A percentile compares a stretch with the other conserved stretches of the same genome.
phyloP scores from a whole-genome alignment of 371 early-diverging fungal species.

The Mucor sp. region DNA sequence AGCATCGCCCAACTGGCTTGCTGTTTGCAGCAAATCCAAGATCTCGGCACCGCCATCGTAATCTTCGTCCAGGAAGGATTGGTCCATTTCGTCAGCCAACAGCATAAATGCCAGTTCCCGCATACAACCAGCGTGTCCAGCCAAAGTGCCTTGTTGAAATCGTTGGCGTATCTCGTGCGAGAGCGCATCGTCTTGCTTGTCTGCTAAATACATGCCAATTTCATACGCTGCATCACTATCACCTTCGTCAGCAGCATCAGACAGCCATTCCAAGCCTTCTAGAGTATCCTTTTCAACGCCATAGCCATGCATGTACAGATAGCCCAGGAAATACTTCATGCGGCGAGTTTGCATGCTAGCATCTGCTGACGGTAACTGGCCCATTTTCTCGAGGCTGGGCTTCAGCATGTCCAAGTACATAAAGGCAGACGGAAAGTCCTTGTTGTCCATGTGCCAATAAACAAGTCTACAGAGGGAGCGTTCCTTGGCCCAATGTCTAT shows the following conservation, averaged over 20 bases:
- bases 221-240: slow-evolving; percentile 27
- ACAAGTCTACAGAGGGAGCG: slow-evolving; percentile 32
- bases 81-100: slow-evolving; percentile 8
- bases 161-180: slow-evolving; percentile 10
- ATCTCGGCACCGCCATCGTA: slow-evolving; percentile 4
- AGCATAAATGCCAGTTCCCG: slow-evolving; percentile 22
- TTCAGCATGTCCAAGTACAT: slow-evolving; percentile 3
- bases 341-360: slow-evolving; percentile 33
- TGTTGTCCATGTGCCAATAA: slow-evolving; percentile 18
- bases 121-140: slow-evolving; percentile 22
- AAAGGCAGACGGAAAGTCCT: slow-evolving; percentile 17
- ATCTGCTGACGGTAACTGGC: slow-evolving; percentile 25
- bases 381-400: slow-evolving; percentile 20
- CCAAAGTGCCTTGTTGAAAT: slow-evolving; percentile 13
- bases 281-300: not conserved
- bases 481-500: slow-evolving; percentile 30
- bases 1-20: slow-evolving; percentile 6
- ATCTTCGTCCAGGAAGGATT: not conserved
- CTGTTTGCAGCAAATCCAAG: slow-evolving; percentile 3
- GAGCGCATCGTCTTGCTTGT: not conserved
- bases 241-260: slow-evolving; percentile 20
- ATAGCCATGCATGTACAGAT: slow-evolving; percentile 14
- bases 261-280: slow-evolving; percentile 14
- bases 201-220: slow-evolving; percentile 12
- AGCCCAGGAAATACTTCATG: slow-evolving; percentile 34